Conservation (phyloP, 495 filamentous ascomycete species). For the Oleoguttula mirabilis region DNA sequence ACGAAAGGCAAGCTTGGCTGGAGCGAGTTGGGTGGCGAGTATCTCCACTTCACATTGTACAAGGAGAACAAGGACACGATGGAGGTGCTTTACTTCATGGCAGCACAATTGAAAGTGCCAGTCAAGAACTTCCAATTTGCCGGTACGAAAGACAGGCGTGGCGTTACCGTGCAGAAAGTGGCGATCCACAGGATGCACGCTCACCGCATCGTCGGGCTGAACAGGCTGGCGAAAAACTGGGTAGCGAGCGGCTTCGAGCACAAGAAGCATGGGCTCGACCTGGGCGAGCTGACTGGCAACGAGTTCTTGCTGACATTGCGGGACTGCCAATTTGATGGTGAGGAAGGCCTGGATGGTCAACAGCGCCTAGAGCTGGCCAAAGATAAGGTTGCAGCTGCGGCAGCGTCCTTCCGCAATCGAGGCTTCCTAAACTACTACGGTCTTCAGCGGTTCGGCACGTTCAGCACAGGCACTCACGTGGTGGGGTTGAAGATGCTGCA, state of each 20-base stretch:
- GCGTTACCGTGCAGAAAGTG: slow-evolving; percentile 74
- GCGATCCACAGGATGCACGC: slow-evolving; percentile 55
- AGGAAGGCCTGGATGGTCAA: slow-evolving; percentile 32
- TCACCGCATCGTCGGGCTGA: slow-evolving; percentile 50
- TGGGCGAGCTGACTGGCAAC: slow-evolving; percentile 78
- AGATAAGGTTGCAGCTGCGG: slow-evolving; percentile 43
- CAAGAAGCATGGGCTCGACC: slow-evolving; percentile 51
- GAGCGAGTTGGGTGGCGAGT: slow-evolving; percentile 59
- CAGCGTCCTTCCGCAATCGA: slow-evolving; percentile 42
- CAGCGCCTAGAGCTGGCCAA: slow-evolving; percentile 31
- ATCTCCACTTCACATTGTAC: slow-evolving; percentile 85
- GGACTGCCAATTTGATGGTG: slow-evolving; percentile 55
- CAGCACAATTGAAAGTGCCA: slow-evolving; percentile 53
- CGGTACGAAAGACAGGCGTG: slow-evolving; percentile 88
- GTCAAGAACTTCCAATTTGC: slow-evolving; percentile 67
- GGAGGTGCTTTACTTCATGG: slow-evolving; percentile 68
- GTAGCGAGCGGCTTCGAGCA: slow-evolving; percentile 70
- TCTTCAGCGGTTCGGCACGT: slow-evolving; percentile 85
- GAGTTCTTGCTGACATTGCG: slow-evolving; percentile 84
- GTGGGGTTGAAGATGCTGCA: slow-evolving; percentile 74
- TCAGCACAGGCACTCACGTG: slow-evolving; percentile 64
- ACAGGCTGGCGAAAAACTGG: slow-evolving; percentile 48
- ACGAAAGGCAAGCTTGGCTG: slow-evolving; percentile 36
- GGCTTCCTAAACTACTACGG: slow-evolving; percentile 97
- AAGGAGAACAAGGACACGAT: slow-evolving; percentile 99